phyloP scores from a whole-genome alignment of 2,329 filamentous ascomycete species.

The Colletotrichum chrysophilum region DNA sequence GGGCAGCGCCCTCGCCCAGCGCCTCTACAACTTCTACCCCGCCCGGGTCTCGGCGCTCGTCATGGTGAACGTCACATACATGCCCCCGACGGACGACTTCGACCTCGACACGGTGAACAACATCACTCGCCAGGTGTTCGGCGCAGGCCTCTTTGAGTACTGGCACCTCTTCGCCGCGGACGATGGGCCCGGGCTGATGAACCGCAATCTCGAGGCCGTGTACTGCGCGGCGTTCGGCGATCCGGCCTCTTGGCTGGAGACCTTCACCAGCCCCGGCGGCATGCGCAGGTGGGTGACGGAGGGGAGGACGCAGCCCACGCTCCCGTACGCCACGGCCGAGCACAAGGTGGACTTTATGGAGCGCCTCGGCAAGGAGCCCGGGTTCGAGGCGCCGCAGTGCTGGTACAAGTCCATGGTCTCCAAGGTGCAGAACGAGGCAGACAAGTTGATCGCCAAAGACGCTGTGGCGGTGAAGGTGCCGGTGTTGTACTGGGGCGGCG shows the following conservation, averaged over 20 bases:
- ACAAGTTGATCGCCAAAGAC: conserved; percentile 20
- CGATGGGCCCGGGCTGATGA: conserved; percentile 42
- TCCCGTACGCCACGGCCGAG: conserved; percentile 29
- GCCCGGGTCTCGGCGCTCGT: conserved; percentile 44
- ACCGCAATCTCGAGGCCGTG: conserved; percentile 39
- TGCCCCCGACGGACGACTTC: conserved; percentile 36
- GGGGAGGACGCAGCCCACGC: conserved; percentile 24
- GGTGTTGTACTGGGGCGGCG: conserved; percentile 29
- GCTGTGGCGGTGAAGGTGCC: conserved; percentile 28
- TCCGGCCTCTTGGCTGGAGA: conserved; percentile 32
- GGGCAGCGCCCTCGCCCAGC: conserved; percentile 44
- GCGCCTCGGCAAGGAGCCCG: conserved; percentile 26
- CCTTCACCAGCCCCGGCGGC: conserved; percentile 40
- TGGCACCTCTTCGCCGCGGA: conserved; percentile 49
- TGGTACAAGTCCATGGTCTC: conserved; percentile 30
- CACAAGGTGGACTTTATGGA: conserved; percentile 29
- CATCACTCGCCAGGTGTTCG: conserved; percentile 34
- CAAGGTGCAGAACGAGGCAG: conserved; percentile 26
- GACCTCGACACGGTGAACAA: conserved; percentile 39
- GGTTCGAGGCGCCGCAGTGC: conserved; percentile 31
- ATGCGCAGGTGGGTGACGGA: conserved; percentile 32
- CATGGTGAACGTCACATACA: conserved; percentile 47
- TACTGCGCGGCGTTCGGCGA: conserved; percentile 39
- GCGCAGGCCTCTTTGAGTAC: conserved; percentile 44
- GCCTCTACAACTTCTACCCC: conserved; percentile 46